A percentile compares a stretch with the other conserved stretches of the same genome.
Conservation (phyloP, 495 filamentous ascomycete genomes). For the Xylaria castorea region DNA sequence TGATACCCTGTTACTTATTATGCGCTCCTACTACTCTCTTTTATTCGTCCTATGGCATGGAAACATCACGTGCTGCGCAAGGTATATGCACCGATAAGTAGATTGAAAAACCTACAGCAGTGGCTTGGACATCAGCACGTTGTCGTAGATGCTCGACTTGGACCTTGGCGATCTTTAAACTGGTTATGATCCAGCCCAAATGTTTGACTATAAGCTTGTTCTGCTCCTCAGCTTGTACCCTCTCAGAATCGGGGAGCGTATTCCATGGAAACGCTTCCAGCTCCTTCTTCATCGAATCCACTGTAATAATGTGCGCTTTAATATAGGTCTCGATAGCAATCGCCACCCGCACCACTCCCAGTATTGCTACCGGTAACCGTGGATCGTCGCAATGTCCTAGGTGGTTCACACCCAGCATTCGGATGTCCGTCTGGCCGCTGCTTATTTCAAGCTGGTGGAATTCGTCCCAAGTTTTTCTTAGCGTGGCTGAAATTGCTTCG, state of each 20-base stretch:
- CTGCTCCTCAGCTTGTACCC: background rate
- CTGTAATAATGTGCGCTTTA: background rate
- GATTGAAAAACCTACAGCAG: background rate
- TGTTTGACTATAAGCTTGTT: background rate
- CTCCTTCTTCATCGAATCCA: background rate
- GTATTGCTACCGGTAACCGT: background rate
- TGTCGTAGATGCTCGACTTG: background rate
- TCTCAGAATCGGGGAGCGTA: background rate
- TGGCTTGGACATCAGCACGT: background rate
- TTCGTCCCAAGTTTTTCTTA: background rate
- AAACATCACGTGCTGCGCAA: background rate
- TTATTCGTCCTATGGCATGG: background rate
- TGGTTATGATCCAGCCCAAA: background rate
- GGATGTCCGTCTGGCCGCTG: background rate
- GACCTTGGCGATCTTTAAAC: background rate
- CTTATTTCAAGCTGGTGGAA: background rate
- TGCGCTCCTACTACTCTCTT: background rate
- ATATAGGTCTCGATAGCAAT: background rate
- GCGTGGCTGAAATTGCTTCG: background rate
- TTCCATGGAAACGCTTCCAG: background rate
- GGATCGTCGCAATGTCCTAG: background rate
- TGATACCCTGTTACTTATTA: background rate
- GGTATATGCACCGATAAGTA: background rate
- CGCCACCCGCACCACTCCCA: background rate
- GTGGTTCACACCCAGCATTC: background rate